A percentile compares a stretch with the other conserved stretches of the same genome.
phyloP scores from a whole-genome alignment of 345 rosid species.

The Linum lewisii region DNA sequence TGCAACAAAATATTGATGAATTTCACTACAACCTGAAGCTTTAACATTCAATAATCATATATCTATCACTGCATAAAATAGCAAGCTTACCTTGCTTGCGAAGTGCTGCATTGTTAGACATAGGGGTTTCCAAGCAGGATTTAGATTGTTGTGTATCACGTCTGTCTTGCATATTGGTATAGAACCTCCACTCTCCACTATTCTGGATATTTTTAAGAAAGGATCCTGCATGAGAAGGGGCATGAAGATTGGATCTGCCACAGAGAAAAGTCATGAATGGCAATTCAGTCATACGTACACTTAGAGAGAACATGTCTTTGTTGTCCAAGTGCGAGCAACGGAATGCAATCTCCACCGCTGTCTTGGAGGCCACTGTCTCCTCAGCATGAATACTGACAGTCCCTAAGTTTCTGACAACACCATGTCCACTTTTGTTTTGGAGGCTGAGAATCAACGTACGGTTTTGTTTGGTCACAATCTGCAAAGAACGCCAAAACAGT shows the following conservation, averaged over 20 bases:
- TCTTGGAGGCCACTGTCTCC: constrained; percentile 55
- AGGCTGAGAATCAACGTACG: constrained; percentile 44
- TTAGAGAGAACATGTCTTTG: constrained; percentile 68
- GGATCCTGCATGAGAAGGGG: constrained; percentile 47
- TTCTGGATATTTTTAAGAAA: constrained; percentile 70
- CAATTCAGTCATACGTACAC: constrained; percentile 34
- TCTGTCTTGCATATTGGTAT: constrained; percentile 76
- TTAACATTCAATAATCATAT: background rate
- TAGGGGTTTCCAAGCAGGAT: constrained; percentile 64
- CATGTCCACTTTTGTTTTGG: constrained; percentile 24
- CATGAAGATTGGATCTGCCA: constrained; percentile 1
- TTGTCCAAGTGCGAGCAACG: constrained; percentile 51
- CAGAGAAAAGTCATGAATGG: background rate
- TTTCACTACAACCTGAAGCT: background rate
- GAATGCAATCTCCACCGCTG: constrained; percentile 40
- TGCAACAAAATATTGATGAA: constrained; percentile 16
- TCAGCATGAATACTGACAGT: constrained; percentile 61
- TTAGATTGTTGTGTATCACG: constrained; percentile 58
- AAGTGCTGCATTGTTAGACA: constrained; percentile 68
- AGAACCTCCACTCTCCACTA: constrained; percentile 38
- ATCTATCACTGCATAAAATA: background rate
- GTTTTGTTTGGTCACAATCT: constrained; percentile 57
- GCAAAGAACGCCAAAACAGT: constrained; percentile 15
- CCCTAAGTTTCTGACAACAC: constrained; percentile 37
- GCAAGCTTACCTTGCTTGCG: constrained; percentile 63